Base-by-base conservation (phyloP, 2,329 filamentous ascomycete genomes). In the Leptographium wingfieldii region DNA sequence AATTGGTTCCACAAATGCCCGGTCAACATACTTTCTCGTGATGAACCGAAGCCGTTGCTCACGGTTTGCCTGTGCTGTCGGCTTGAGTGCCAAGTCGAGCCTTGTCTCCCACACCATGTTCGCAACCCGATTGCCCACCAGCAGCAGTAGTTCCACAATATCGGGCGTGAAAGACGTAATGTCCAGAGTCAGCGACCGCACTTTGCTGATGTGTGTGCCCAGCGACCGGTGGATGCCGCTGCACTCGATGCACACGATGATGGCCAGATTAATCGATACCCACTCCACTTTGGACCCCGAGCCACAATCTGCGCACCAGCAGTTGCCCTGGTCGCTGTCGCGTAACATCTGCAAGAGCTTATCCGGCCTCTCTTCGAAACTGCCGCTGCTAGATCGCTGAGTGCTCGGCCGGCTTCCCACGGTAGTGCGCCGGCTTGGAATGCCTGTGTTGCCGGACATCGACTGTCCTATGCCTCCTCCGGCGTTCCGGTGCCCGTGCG, bases 181-280 rank as follows among this genome's bases (percentile, higher is more conserved):
- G 70, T 99, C 94, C 51, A 99, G 80, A 0, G 94, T 99, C 51
- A 99, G 80, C 14, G 94, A 97, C 59, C 94, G 88, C 49, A 99
- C 85, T 75, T 99, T 99, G 72, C 91, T 96, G 69, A 99, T 96
- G 72, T 99, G 94, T 1, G 94, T 99, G 14, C 94, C 94, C 3
- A 99, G 80, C 1, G 92, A 97, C 51, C 94, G 85, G 73, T 99
- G 94, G 63, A 99, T 96, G 64, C 94, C 94, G 70, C 92, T 96
- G 74, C 94, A 99, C 72, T 99, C 92, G 70, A 96, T 96, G 74
- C 94, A 99, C 25, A 99, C 81, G 59, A 99, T 86, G 62, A 99
- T 96, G 54, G 90, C 94, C 5, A 99, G 80, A 68, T 99, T 99
- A 73, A 99, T 96, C 0, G 94, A 97, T 33, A 97, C 94, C 94